Conservation (phyloP, 306 rosid genomes). For the Prosopis cineraria region DNA sequence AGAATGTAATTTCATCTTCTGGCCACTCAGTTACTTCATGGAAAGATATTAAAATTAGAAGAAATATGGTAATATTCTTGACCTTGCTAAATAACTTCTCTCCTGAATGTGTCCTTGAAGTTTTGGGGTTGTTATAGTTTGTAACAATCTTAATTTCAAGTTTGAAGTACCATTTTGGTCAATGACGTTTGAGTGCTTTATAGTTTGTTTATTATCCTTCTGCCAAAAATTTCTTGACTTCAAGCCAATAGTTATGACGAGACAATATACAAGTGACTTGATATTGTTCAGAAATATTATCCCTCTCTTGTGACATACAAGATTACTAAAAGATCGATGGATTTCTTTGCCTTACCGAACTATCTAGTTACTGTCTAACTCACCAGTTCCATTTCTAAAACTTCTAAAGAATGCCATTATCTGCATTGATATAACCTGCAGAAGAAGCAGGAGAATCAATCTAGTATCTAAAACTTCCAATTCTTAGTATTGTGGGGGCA, state of each 20-base stretch:
- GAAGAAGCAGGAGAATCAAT: constrained; percentile 1
- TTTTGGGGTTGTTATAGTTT: neutral
- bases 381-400: constrained; percentile 1
- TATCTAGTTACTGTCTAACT: neutral
- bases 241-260: neutral
- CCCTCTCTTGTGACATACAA: neutral
- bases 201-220: neutral
- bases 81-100: neutral
- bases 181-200: neutral
- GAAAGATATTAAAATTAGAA: neutral
- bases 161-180: neutral
- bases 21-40: neutral
- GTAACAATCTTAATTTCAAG: neutral
- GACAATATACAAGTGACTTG: neutral
- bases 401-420: neutral
- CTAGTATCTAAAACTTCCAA: neutral
- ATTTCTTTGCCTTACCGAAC: neutral
- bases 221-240: neutral
- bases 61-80: neutral
- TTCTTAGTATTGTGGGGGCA: neutral
- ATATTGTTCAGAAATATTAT: neutral
- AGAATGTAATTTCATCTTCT: neutral
- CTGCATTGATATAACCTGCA: neutral
- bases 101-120: neutral
- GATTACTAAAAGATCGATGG: neutral